These are phyloP conservation scores for Ilex aquifolium DNA, from an alignment of 257 asterid genomes.

Conservation along the genomic window DNA sequence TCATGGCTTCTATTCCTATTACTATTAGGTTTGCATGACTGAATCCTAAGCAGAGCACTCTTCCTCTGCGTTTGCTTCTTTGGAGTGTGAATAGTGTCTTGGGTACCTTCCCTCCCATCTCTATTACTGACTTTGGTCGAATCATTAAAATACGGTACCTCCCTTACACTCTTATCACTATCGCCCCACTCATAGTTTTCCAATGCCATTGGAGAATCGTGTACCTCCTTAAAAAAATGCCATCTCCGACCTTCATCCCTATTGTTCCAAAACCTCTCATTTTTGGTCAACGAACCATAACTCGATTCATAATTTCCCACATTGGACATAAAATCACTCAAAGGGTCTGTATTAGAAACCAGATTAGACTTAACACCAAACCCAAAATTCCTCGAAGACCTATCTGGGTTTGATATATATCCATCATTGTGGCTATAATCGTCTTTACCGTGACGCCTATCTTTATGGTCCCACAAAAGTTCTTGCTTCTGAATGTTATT, in stretches of 20 bases:
- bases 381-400: conserved; percentile 6
- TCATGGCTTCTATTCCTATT: conserved; percentile 30
- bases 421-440: conserved; percentile 2
- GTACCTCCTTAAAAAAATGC: conserved; percentile 11
- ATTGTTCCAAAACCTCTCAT: conserved; percentile 10
- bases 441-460: conserved; percentile 1
- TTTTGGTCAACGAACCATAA: neutral
- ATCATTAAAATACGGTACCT: conserved; percentile 20
- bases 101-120: conserved; percentile 31
- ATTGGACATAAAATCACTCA: conserved; percentile 8
- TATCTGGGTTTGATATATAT: neutral
- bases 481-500: conserved; percentile 5
- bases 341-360: conserved; percentile 17
- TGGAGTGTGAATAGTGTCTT: conserved; percentile 26
- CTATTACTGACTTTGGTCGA: conserved; percentile 44
- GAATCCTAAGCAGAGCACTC: conserved; percentile 48
- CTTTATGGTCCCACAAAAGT: conserved; percentile 16
- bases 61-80: conserved; percentile 42
- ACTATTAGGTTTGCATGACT: conserved; percentile 35
- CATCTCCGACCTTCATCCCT: conserved; percentile 29
- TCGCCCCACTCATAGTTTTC: conserved; percentile 6
- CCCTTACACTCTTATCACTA: conserved; percentile 22
- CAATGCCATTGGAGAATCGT: neutral
- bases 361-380: conserved; percentile 3
- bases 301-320: conserved; percentile 10